Conservation (phyloP, 257 asterid species). For the Orobanche coerulescens region DNA sequence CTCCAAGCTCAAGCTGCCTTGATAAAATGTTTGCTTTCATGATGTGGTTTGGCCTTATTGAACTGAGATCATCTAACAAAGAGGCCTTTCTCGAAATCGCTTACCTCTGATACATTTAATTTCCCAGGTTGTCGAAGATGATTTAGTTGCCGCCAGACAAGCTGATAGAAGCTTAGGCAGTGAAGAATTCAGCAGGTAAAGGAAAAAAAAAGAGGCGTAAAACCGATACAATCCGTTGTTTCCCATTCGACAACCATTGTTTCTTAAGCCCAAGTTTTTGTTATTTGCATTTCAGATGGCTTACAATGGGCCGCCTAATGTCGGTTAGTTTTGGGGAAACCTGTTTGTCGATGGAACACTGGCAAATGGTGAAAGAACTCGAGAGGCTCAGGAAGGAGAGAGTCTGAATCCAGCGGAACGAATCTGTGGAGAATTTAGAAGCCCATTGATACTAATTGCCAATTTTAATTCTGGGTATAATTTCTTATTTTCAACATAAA, state of each 20-base stretch:
- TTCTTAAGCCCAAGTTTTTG: conserved; percentile 5
- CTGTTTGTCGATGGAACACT: conserved; percentile 58
- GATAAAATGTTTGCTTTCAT: background rate
- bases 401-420: conserved; percentile 23
- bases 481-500: too few species aligned
- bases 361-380: conserved; percentile 87
- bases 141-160: conserved; percentile 82
- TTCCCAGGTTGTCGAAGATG: conserved; percentile 80
- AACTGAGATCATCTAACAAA: background rate
- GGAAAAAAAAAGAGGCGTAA: background rate
- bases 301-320: conserved; percentile 73
- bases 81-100: background rate
- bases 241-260: background rate
- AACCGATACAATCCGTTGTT: too few species aligned
- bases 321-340: conserved; percentile 73
- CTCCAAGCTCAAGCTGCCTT: too few species aligned
- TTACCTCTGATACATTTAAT: background rate
- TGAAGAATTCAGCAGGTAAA: conserved; percentile 73
- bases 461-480: too few species aligned
- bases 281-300: conserved; percentile 49
- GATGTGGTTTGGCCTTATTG: background rate
- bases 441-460: too few species aligned
- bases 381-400: conserved; percentile 66
- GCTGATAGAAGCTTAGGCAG: conserved; percentile 78
- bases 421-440: conserved; percentile 19